phyloP scores from a whole-genome alignment of 1,284 basidiomycete species.

The Ceratobasidium sp. region DNA sequence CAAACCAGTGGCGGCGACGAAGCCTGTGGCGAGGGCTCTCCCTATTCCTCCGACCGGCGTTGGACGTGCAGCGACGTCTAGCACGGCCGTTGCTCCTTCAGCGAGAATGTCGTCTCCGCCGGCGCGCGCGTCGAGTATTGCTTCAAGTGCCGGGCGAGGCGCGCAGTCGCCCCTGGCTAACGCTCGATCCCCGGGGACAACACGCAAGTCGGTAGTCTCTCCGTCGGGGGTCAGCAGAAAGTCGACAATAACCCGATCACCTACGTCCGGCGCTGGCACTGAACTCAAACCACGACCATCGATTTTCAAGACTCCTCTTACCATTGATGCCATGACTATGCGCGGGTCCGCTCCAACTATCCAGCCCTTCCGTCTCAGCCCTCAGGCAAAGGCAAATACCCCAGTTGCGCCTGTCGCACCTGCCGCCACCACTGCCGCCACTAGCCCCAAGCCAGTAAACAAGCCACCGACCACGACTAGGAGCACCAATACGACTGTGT shows the following conservation, averaged over 20 bases:
- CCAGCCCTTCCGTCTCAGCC: slow-evolving; percentile 41
- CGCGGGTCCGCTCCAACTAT: slow-evolving; percentile 40
- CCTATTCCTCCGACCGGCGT: slow-evolving; percentile 32
- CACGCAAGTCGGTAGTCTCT: slow-evolving; percentile 12
- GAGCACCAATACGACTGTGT: background rate
- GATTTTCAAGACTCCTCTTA: slow-evolving; percentile 28
- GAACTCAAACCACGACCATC: slow-evolving; percentile 2
- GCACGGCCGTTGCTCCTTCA: slow-evolving; percentile 1
- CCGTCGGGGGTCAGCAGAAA: slow-evolving; percentile 6
- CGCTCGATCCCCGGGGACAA: background rate
- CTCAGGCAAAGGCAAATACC: slow-evolving; percentile 5
- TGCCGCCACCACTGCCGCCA: background rate
- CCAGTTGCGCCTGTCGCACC: background rate
- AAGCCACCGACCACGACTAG: background rate
- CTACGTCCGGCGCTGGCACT: background rate
- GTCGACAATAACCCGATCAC: slow-evolving; percentile 9
- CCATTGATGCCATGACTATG: slow-evolving; percentile 43
- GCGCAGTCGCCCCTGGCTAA: background rate
- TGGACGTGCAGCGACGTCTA: slow-evolving; percentile 35
- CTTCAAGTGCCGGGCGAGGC: slow-evolving; percentile 7
- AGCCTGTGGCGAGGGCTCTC: background rate
- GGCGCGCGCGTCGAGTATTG: slow-evolving; percentile 26
- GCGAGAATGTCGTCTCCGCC: slow-evolving; percentile 35
- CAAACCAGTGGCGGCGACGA: slow-evolving; percentile 1
- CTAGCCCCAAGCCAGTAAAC: background rate